Base-by-base conservation (phyloP, 1,284 basidiomycete genomes). In the Sporisorium exsertum region DNA sequence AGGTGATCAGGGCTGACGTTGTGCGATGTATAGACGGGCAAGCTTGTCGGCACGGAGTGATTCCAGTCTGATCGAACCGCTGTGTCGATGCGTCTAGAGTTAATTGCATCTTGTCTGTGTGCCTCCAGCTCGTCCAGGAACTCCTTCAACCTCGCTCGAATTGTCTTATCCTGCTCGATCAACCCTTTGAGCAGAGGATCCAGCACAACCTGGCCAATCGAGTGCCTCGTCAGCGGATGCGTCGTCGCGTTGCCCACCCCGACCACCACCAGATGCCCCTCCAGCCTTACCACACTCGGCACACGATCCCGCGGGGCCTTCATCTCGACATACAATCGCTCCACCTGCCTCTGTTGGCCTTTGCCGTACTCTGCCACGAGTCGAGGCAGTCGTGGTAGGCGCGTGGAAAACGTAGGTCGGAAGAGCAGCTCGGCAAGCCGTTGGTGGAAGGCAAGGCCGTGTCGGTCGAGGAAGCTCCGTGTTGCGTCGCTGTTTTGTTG, bases 321-420 rank as follows among this genome's bases (percentile, higher is more conserved):
- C 0, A 64, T 37, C 5, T 67, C 60, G 2, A 8, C 13, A 29
- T 67, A 59, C 20, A 75, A 40, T 8, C 46, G 33, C 22, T 67
- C 61, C 0, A 75, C 68, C 7, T 58, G n/a, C 10, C 37, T 33
- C 2, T 68, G 61, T 29, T 76, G 68, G 4, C 68, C 73, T 26
- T 72, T 71, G n/a, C 73, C 73, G 33, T 68, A 76, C 49, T 76
- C 73, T 6, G 68, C 73, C 0, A 76, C 73, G 0, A 76, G 24
- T 5, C 68, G 43, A 20, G 68, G 73, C 7, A 67, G 37, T 5
- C 27, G 12, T 8, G 58, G 40, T 1, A 13, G 5, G 15, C 18
- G 26, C 0, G 43, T 20, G 26, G 60, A 58, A n/a, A 76, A 76
- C 0, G 57, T 37, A 1, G 73, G 42, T 5, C 61, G 58, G 24